phyloP scores from a whole-genome alignment of 805 yeast genomes.

The Nakazawaea holstii region DNA sequence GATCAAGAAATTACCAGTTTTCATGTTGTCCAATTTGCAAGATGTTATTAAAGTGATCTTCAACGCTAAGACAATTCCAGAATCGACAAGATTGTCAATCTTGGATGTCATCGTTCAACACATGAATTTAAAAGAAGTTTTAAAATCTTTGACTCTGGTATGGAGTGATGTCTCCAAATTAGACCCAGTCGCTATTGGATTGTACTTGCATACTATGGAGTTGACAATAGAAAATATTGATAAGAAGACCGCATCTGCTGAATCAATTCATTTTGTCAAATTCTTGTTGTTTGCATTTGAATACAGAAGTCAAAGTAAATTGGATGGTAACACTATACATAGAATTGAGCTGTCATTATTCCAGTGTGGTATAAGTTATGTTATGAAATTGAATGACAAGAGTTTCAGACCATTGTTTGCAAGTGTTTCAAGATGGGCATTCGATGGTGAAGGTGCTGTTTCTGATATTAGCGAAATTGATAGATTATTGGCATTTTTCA shows the following conservation, averaged over 20 bases:
- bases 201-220: slow-evolving; percentile 66
- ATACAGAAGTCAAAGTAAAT: slow-evolving; percentile 52
- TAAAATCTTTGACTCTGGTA: slow-evolving; percentile 54
- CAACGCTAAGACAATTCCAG: slow-evolving; percentile 53
- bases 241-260: slow-evolving; percentile 69
- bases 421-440: slow-evolving; percentile 84
- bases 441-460: slow-evolving; percentile 69
- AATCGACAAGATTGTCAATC: slow-evolving; percentile 54
- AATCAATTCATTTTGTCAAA: slow-evolving; percentile 61
- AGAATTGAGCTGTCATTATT: slow-evolving; percentile 77
- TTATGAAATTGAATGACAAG: slow-evolving; percentile 90
- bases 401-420: slow-evolving; percentile 91
- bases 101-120: slow-evolving; percentile 57
- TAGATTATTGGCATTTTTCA: slow-evolving; percentile 71
- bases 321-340: slow-evolving; percentile 69
- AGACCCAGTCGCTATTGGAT: slow-evolving; percentile 50
- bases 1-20: slow-evolving; percentile 80
- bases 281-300: slow-evolving; percentile 70
- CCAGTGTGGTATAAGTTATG: slow-evolving; percentile 66
- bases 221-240: slow-evolving; percentile 59
- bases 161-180: slow-evolving; percentile 46
- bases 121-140: slow-evolving; percentile 58
- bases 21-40: slow-evolving; percentile 63
- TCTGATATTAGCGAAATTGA: slow-evolving; percentile 41
- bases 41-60: slow-evolving; percentile 57